Percentiles rank a stretch among this genome's conserved stretches.
These are phyloP conservation scores for Salvia hispanica DNA, from an alignment of 257 asterid genomes.

Conservation along the genomic window DNA sequence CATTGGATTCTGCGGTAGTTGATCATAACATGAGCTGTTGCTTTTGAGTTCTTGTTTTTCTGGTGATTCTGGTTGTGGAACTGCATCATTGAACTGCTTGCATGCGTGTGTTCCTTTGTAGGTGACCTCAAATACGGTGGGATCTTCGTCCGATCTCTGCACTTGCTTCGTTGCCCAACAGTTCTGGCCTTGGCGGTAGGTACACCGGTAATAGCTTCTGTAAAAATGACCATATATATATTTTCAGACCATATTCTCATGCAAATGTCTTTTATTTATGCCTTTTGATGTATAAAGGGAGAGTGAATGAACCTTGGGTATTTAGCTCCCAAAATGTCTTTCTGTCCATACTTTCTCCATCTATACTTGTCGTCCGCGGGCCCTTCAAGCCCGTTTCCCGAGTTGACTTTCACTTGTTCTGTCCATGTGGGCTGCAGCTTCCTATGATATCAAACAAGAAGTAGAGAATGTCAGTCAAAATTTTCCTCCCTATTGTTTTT, in stretches of 20 bases:
- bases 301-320: conserved; percentile 45
- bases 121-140: conserved; percentile 68
- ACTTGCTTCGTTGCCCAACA: conserved; percentile 98
- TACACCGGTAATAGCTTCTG: conserved; percentile 97
- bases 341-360: conserved; percentile 89
- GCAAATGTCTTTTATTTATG: conserved; percentile 20
- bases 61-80: conserved; percentile 46
- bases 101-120: conserved; percentile 79
- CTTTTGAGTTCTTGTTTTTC: conserved; percentile 45
- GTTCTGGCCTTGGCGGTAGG: conserved; percentile 54
- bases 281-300: conserved; percentile 13
- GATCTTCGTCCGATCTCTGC: conserved; percentile 89
- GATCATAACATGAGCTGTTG: conserved; percentile 28
- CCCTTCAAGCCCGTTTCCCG: conserved; percentile 72
- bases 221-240: conserved; percentile 20
- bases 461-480: background rate
- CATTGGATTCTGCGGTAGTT: conserved; percentile 43
- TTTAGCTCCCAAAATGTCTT: conserved; percentile 57
- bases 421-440: conserved; percentile 77
- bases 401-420: conserved; percentile 59
- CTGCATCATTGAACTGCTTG: conserved; percentile 36
- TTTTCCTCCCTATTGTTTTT: background rate
- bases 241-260: conserved; percentile 5
- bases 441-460: conserved; percentile 49
- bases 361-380: conserved; percentile 77